A percentile compares a stretch with the other conserved stretches of the same genome.
Evolutionary conservation across 2,329 filamentous ascomycete genomes (phyloP).

Genomic region (Paecilomyces fulvus): DNA sequence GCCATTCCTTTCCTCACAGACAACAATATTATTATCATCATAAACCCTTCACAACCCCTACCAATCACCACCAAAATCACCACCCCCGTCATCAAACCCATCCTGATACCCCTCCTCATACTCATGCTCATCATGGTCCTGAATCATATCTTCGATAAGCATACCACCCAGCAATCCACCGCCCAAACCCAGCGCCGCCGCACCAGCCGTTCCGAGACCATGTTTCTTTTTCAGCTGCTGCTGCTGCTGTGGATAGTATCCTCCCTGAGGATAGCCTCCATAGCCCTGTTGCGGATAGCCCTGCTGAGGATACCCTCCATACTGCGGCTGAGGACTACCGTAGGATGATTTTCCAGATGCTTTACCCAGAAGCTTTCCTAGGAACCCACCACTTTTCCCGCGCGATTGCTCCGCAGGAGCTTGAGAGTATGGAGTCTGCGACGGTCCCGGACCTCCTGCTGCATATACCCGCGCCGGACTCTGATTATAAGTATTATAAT

Average conservation of each 20-base stretch:
- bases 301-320: constrained; percentile 5
- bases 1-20: too few species aligned
- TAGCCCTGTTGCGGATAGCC: constrained; percentile 9
- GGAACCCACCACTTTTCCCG: constrained; percentile 4
- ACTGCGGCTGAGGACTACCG: constrained; percentile 1
- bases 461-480: constrained; percentile 9
- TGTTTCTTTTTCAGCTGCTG: constrained; percentile 20
- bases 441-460: background rate
- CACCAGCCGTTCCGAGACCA: constrained; percentile 62
- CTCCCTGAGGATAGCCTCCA: constrained; percentile 1
- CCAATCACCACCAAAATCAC: constrained; percentile 20
- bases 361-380: constrained; percentile 9
- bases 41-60: background rate
- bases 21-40: too few species aligned
- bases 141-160: constrained; percentile 59
- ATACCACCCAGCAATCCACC: constrained; percentile 74
- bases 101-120: constrained; percentile 27
- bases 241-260: constrained; percentile 21
- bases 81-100: constrained; percentile 16
- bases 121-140: constrained; percentile 54
- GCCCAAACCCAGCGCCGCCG: constrained; percentile 68
- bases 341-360: background rate
- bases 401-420: background rate
- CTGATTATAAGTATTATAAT: constrained; percentile 41
- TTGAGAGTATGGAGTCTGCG: constrained; percentile 1